Conservation (phyloP, 192 early-diverging fungal genomes). For the Coemansia sp. region DNA sequence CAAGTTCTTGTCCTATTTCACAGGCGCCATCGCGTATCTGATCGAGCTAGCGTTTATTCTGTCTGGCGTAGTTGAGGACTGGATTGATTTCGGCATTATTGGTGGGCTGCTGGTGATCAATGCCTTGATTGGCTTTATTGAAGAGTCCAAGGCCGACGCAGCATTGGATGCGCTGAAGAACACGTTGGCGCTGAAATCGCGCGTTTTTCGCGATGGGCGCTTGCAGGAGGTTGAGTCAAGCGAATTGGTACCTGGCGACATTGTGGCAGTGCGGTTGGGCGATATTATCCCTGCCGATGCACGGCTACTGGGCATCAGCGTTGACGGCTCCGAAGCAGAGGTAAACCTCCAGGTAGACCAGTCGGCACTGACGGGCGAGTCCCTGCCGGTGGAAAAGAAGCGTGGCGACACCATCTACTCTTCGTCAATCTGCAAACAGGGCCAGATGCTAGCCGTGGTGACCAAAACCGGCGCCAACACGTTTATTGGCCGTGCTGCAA, state of each 20-base stretch:
- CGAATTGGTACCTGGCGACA: conserved; percentile 86
- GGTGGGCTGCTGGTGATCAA: conserved; percentile 76
- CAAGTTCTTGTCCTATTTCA: conserved; percentile 85
- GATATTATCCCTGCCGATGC: conserved; percentile 94
- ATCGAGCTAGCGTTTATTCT: conserved; percentile 87
- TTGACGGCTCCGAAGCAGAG: conserved; percentile 75
- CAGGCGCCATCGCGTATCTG: conserved; percentile 85
- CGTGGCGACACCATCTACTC: conserved; percentile 85
- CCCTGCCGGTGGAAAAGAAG: conserved; percentile 81
- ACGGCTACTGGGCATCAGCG: conserved; percentile 73
- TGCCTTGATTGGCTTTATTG: conserved; percentile 89
- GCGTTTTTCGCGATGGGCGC: conserved; percentile 74
- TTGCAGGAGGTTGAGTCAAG: conserved; percentile 70
- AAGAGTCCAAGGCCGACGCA: conserved; percentile 90
- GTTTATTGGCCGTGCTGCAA: conserved; percentile 94
- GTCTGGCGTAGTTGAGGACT: conserved; percentile 71
- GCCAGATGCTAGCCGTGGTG: conserved; percentile 88
- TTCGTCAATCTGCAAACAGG: conserved; percentile 92
- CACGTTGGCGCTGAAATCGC: conserved; percentile 85
- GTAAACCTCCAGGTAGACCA: conserved; percentile 85
- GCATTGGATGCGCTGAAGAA: conserved; percentile 93
- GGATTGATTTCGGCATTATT: conserved; percentile 84
- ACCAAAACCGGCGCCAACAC: conserved; percentile 90
- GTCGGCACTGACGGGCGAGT: conserved; percentile 92
- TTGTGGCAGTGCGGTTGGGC: conserved; percentile 88